phyloP scores from a whole-genome alignment of 306 rosid genomes.

The Cucumis cinereus region DNA sequence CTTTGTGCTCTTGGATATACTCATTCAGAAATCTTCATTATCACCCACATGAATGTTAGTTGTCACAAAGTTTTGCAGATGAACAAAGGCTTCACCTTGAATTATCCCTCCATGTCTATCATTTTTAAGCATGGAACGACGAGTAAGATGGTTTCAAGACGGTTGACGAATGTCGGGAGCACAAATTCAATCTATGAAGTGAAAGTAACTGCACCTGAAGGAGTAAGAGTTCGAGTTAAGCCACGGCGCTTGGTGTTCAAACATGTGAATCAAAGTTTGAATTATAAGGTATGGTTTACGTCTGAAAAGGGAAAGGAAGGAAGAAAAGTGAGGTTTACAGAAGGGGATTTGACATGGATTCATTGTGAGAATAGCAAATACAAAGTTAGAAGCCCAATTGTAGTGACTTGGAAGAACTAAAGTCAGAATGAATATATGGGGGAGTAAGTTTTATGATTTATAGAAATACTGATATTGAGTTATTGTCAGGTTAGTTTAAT shows the following conservation, averaged over 20 bases:
- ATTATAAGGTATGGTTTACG: slow-evolving; percentile 45
- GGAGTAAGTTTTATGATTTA: background rate
- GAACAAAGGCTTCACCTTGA: slow-evolving; percentile 69
- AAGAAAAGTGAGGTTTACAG: slow-evolving; percentile 17
- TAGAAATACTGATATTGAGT: background rate
- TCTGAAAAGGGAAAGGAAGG: slow-evolving; percentile 37
- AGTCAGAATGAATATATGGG: background rate
- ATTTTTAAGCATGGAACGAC: slow-evolving; percentile 35
- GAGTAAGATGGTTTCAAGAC: slow-evolving; percentile 37
- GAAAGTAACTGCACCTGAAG: slow-evolving; percentile 60
- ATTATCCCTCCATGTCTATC: slow-evolving; percentile 71
- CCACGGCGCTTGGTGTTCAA: slow-evolving; percentile 42
- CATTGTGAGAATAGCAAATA: slow-evolving; percentile 27
- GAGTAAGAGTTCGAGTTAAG: slow-evolving; percentile 53
- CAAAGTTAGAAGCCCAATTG: slow-evolving; percentile 77
- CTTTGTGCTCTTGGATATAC: slow-evolving; percentile 77
- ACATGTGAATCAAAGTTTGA: slow-evolving; percentile 37
- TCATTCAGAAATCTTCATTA: slow-evolving; percentile 39
- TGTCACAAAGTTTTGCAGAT: slow-evolving; percentile 33
- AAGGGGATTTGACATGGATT: slow-evolving; percentile 74
- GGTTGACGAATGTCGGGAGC: slow-evolving; percentile 59
- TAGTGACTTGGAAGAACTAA: slow-evolving; percentile 59
- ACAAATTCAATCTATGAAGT: slow-evolving; percentile 55
- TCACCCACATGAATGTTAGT: slow-evolving; percentile 69
- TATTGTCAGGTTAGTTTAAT: background rate